Evolutionary conservation across 2,329 filamentous ascomycete genomes (phyloP).

Genomic region (Epichloe brachyelytri): DNA sequence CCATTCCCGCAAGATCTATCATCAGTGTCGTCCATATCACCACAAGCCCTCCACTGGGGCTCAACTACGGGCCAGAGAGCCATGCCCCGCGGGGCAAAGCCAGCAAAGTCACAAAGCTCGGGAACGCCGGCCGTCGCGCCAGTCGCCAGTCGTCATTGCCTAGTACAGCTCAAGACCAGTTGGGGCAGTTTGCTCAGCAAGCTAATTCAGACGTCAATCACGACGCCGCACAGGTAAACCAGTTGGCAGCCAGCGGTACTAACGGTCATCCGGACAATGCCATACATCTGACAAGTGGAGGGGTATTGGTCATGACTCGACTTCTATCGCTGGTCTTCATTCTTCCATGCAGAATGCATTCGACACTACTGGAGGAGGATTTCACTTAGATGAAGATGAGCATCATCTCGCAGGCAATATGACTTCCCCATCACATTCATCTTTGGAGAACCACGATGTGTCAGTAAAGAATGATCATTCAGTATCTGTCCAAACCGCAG

Average conservation of each 20-base stretch:
- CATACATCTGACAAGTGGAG: constrained; percentile 6
- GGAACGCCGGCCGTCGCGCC: constrained; percentile 9
- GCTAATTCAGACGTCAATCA: constrained; percentile 1
- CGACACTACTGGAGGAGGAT: background rate
- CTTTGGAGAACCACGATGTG: constrained; percentile 4
- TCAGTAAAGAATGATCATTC: background rate
- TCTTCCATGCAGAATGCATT: background rate
- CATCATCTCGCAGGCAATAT: background rate
- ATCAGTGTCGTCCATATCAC: constrained; percentile 1
- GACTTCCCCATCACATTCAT: background rate
- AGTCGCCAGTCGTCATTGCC: constrained; percentile 16
- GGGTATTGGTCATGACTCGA: constrained; percentile 6
- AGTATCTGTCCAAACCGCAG: constrained; percentile 24
- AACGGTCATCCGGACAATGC: constrained; percentile 5
- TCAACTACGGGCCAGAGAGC: background rate
- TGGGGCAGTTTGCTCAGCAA: constrained; percentile 15
- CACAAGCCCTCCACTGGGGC: constrained; percentile 1
- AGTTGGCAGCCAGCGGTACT: background rate
- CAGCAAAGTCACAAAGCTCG: constrained; percentile 32
- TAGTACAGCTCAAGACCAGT: constrained; percentile 16
- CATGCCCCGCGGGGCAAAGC: constrained; percentile 23
- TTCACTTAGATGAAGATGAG: background rate
- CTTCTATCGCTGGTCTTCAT: background rate
- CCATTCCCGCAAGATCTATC: constrained; percentile 3
- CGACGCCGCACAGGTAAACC: constrained; percentile 1